Conservation (phyloP, 306 rosid genomes). For the Luffa aegyptiaca region DNA sequence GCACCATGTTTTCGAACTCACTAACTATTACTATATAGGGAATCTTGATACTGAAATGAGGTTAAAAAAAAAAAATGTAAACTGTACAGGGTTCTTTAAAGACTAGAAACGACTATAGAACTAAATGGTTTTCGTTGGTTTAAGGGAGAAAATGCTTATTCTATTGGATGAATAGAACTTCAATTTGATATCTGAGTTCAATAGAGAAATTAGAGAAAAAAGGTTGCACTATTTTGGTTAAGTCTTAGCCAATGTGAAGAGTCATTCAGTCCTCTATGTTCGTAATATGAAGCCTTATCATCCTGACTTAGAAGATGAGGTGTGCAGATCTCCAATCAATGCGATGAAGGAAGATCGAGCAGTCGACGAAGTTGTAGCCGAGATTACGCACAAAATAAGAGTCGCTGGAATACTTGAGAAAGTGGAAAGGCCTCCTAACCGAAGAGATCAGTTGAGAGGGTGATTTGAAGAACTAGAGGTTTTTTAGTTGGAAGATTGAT, state of each 20-base stretch:
- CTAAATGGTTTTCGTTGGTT: neutral
- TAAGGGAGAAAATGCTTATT: neutral
- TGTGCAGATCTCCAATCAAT: conserved; percentile 1
- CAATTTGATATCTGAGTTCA: neutral
- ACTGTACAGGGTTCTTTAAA: neutral
- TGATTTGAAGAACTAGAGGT: neutral
- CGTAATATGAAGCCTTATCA: neutral
- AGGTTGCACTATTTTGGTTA: neutral
- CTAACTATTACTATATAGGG: neutral
- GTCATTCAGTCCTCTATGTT: neutral
- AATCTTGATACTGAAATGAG: neutral
- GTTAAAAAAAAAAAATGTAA: neutral
- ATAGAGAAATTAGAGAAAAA: neutral
- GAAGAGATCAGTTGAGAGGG: neutral
- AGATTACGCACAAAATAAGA: conserved; percentile 3
- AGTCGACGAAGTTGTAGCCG: neutral
- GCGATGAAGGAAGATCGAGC: neutral
- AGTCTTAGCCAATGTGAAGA: neutral
- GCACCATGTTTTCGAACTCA: neutral
- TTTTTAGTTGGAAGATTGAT: neutral
- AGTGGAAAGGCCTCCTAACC: neutral
- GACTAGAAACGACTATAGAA: neutral
- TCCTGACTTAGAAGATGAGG: conserved; percentile 2
- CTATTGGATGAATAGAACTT: neutral
- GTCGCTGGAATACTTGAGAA: neutral